Evolutionary conservation across 768 basidiomycete species (phyloP), one percentile per base, ranked within the genome.

Genomic region (Infundibulicybe gibba): DNA sequence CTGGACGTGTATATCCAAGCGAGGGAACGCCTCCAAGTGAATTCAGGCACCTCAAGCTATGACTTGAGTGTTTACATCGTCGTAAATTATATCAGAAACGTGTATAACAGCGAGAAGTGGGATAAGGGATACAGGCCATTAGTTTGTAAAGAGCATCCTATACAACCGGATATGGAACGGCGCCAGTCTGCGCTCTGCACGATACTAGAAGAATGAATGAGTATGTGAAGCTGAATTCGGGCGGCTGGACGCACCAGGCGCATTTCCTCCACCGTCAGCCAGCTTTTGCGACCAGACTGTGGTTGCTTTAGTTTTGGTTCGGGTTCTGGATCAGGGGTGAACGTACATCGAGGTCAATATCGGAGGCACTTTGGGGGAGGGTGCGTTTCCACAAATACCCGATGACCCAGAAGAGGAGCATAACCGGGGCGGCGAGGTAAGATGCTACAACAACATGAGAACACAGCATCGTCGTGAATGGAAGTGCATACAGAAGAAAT

Each of bases 251-350:
- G 11, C 54, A 69, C 68, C 47, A 61, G 60, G 38, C 68, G 61
- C 72, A 74, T 73, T 51, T 74, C 68, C 43, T 70, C 69, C 3
- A 65, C 71, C 4, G 71, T 74, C 20, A 71, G 58, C 72, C 72
- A 74, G 53, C 67, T 69, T 63, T 73, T 74, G 47, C 72, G 70
- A 39, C 70, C 71, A 51, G 71, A 61, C 65, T 66, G 37, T 32
- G 31, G n/a, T n/a, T n/a, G n/a, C n/a, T n/a, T n/a, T n/a, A n/a
- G n/a, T n/a, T n/a, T n/a, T n/a, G n/a, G n/a, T n/a, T n/a, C n/a
- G n/a, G n/a, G n/a, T n/a, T n/a, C n/a, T n/a, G n/a, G n/a, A n/a
- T n/a, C n/a, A n/a, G n/a, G n/a, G n/a, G n/a, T 33, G 39, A 19
- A 55, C 64, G 31, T 39, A 64, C 65, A 45, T 74, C 72, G 43